A percentile compares a stretch with the other conserved stretches of the same genome.
Evolutionary conservation across 2,329 filamentous ascomycete species (phyloP).

Genomic region (Stachybotrys echinatus): DNA sequence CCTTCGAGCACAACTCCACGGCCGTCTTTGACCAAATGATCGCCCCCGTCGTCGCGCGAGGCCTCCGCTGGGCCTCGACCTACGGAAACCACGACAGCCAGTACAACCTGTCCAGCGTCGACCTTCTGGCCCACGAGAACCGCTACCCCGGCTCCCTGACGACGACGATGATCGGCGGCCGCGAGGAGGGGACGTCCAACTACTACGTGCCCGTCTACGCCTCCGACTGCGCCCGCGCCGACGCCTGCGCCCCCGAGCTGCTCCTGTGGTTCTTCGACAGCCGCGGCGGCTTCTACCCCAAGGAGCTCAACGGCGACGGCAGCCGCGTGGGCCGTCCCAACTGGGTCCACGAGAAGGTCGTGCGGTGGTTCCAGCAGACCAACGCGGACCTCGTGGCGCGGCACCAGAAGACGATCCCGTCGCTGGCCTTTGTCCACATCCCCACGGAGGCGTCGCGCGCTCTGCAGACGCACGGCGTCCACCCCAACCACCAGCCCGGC

Average conservation of each 20-base stretch:
- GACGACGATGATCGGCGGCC: constrained; percentile 29
- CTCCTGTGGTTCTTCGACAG: constrained; percentile 72
- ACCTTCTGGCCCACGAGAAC: constrained; percentile 36
- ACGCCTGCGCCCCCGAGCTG: constrained; percentile 30
- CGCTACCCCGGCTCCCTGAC: constrained; percentile 33
- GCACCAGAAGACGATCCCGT: constrained; percentile 30
- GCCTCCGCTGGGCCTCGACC: constrained; percentile 58
- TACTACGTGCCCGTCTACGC: constrained; percentile 42
- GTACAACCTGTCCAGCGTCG: constrained; percentile 47
- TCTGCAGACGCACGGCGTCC: constrained; percentile 21
- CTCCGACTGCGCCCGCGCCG: constrained; percentile 20
- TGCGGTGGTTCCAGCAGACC: constrained; percentile 36
- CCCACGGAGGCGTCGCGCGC: constrained; percentile 24
- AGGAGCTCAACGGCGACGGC: constrained; percentile 17
- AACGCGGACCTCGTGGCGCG: constrained; percentile 21
- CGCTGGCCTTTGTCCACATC: constrained; percentile 45
- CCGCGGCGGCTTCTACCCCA: constrained; percentile 49
- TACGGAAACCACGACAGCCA: constrained; percentile 68
- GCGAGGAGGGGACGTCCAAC: constrained; percentile 36
- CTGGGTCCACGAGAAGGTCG: constrained; percentile 40
- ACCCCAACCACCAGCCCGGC: constrained; percentile 33
- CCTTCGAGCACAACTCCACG: constrained; percentile 46
- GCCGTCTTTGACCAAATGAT: constrained; percentile 56
- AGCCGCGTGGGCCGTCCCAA: constrained; percentile 20
- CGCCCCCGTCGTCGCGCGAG: constrained; percentile 47